Percentiles rank a stretch among this genome's conserved stretches.
Conservation (phyloP, 2,329 filamentous ascomycete genomes). For the Stromatinia cepivora region DNA sequence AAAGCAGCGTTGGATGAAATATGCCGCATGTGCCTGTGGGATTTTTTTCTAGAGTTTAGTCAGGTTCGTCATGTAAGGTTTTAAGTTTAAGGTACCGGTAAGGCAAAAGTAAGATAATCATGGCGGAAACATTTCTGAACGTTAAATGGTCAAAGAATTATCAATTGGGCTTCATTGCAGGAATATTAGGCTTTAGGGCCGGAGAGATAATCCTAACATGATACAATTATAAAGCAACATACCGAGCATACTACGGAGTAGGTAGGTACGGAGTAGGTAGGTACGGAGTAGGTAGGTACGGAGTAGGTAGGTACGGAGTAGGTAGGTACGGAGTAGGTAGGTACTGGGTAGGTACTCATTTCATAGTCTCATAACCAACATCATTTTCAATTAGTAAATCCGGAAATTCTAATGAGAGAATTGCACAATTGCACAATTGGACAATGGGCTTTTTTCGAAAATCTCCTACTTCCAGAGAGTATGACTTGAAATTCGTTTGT, state of each 20-base stretch:
- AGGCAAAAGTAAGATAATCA: constrained; percentile 18
- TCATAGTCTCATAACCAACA: not conserved
- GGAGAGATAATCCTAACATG: constrained; percentile 9
- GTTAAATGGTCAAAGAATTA: constrained; percentile 22
- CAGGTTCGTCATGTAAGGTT: not conserved
- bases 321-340: not conserved
- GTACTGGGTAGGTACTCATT: not conserved
- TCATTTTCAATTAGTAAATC: not conserved
- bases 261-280: too few relatives aligned
- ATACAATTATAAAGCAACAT: not conserved
- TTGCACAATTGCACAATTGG: not conserved
- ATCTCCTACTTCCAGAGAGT: not conserved
- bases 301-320: not conserved
- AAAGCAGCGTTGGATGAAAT: constrained; percentile 24
- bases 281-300: not conserved
- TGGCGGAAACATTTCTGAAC: constrained; percentile 9
- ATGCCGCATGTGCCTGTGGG: not conserved
- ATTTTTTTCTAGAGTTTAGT: not conserved
- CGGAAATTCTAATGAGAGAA: not conserved
- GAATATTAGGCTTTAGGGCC: constrained; percentile 21
- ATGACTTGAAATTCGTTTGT: not conserved
- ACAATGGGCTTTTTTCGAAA: not conserved
- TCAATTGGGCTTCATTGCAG: constrained; percentile 35
- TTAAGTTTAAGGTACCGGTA: constrained; percentile 7
- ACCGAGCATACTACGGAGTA: too few relatives aligned